A percentile compares a stretch with the other conserved stretches of the same genome.
Conservation (phyloP, 164 flowering plant species). For the Stephania japonica region DNA sequence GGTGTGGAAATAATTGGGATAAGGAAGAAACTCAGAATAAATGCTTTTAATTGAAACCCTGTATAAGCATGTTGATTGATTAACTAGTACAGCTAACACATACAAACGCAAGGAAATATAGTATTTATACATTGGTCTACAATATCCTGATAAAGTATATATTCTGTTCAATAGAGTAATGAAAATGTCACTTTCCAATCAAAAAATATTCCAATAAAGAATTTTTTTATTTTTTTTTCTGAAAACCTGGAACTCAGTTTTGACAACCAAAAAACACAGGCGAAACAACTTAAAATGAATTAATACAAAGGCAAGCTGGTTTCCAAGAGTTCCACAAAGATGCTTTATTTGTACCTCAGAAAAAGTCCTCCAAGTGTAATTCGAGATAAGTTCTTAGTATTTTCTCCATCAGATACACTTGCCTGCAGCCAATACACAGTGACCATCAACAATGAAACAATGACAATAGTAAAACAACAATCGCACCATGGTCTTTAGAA, state of each 20-base stretch:
- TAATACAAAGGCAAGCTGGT: neutral
- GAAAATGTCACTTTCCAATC: neutral
- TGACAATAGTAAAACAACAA: neutral
- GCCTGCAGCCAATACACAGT: slow-evolving; percentile 43
- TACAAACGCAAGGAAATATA: neutral
- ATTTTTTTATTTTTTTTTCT: too few species aligned
- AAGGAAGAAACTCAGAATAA: neutral
- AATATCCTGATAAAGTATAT: neutral
- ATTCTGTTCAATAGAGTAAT: too few species aligned
- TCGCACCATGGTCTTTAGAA: too few species aligned
- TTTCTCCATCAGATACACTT: slow-evolving; percentile 75
- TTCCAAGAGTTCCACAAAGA: neutral
- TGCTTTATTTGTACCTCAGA: slow-evolving; percentile 47
- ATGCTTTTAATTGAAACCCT: neutral
- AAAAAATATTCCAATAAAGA: too few species aligned
- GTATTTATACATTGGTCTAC: neutral
- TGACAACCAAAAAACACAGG: neutral
- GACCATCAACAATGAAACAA: slow-evolving; percentile 6
- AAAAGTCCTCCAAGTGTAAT: slow-evolving; percentile 76
- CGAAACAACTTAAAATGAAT: neutral
- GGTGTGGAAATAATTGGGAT: neutral
- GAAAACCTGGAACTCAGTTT: too few species aligned
- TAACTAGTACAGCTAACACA: neutral
- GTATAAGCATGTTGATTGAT: neutral
- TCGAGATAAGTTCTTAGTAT: slow-evolving; percentile 51